These are phyloP conservation scores for Hondaea fermentalgiana DNA, from an alignment of 108 stramenopile genomes.

Conservation along the genomic window DNA sequence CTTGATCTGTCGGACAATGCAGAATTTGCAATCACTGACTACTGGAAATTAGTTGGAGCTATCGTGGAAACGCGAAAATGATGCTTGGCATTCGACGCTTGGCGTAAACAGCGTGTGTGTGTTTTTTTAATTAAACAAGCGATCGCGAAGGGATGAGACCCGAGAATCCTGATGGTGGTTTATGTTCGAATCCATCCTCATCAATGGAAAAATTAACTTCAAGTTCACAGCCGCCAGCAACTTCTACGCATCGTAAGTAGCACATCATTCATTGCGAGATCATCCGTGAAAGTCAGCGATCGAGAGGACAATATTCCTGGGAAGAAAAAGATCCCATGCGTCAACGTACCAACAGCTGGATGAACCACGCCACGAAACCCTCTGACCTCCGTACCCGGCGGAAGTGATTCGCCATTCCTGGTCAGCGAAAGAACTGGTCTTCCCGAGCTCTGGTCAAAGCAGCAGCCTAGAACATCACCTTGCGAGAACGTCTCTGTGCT, in stretches of 20 bases:
- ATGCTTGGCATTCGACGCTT: too few relatives aligned
- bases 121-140: background rate
- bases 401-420: background rate
- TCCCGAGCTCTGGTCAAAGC: background rate
- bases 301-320: too few relatives aligned
- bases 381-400: background rate
- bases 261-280: background rate
- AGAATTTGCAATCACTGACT: too few relatives aligned
- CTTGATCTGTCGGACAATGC: too few relatives aligned
- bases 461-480: background rate
- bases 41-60: too few relatives aligned
- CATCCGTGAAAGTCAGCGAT: background rate
- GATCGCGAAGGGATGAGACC: background rate
- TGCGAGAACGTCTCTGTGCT: background rate
- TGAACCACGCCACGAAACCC: background rate
- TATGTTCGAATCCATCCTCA: background rate
- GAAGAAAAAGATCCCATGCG: too few relatives aligned
- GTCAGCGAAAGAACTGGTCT: background rate
- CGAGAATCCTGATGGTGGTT: background rate
- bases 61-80: too few relatives aligned
- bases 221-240: background rate
- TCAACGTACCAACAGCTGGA: background rate
- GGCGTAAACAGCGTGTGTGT: too few relatives aligned
- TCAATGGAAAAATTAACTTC: conserved; percentile 10
- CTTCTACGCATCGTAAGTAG: background rate